Conservation (phyloP, 2,329 filamentous ascomycete genomes). For the Ascochyta fabae region DNA sequence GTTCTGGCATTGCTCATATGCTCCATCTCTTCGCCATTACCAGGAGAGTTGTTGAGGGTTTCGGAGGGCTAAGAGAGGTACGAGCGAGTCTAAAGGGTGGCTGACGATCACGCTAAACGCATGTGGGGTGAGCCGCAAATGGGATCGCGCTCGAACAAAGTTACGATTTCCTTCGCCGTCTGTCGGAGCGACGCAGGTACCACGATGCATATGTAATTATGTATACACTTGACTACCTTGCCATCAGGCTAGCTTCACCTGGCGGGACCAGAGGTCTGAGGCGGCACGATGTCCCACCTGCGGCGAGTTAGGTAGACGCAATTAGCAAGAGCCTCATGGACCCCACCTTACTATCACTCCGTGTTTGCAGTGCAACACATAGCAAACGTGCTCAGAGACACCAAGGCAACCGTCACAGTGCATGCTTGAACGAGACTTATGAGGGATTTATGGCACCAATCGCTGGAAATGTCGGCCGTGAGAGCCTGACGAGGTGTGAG, state of each 20-base stretch:
- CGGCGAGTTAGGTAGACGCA: conserved; percentile 10
- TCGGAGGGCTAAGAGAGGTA: conserved; percentile 6
- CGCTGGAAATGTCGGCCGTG: conserved; percentile 6
- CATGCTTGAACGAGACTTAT: background rate
- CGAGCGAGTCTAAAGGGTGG: conserved; percentile 11
- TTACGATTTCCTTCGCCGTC: conserved; percentile 23
- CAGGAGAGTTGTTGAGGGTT: conserved; percentile 24
- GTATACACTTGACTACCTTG: conserved; percentile 15
- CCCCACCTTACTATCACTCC: background rate
- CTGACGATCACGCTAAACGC: conserved; percentile 16
- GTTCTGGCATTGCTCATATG: conserved; percentile 46
- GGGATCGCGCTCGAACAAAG: conserved; percentile 10
- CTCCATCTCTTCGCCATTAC: conserved; percentile 44
- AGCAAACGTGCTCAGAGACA: background rate
- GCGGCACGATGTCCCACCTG: conserved; percentile 4
- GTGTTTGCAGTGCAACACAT: background rate
- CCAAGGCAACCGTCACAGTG: conserved; percentile 3
- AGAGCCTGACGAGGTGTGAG: conserved; percentile 11
- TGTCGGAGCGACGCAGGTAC: conserved; percentile 34
- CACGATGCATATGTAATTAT: conserved; percentile 8
- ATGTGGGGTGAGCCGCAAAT: conserved; percentile 17
- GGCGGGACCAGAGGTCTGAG: conserved; percentile 2
- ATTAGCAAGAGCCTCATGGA: conserved; percentile 5
- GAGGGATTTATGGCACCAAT: conserved; percentile 18
- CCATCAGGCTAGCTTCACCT: conserved; percentile 12